Base-by-base conservation (phyloP, 352 stramenopile species). In the Pythium aristosporum region DNA sequence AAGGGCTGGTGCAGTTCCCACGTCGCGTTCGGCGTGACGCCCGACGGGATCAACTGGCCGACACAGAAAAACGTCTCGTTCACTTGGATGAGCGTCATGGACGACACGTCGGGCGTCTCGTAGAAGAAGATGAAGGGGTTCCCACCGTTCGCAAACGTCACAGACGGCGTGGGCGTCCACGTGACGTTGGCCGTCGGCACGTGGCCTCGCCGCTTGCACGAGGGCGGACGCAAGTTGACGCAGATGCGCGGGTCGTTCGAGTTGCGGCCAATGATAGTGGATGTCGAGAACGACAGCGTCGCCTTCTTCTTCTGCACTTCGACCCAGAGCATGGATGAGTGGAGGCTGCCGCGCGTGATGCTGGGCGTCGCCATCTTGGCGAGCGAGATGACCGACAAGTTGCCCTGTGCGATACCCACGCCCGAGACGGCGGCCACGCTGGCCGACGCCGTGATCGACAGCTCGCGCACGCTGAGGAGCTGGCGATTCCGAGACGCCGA, bases 21-120 rank as follows among this genome's bases (percentile, higher is more conserved):
- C 10, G 76, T 80, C 3, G 68, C 57, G 52, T 92, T 89, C 16
- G 65, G 73, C 23, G 77, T 73, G 11, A 79, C 71, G 15, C 83
- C 82, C 0, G 80, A 85, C 16, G 85, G 85, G 36, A 92, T 55
- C 3, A 94, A 68, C 41, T 90, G 80, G 28, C 76, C 71, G 25
- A 94, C 63, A 36, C 85, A 94, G 50, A 94, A 92, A 63, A 86
- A 94, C 39, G 79, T 89, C n/a, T 63, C 52, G 57, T 91, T 94
- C 28, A 77, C 68, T 51, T 72, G 72, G 34, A 74, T 65, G 28
- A 92, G 67, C 3, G 72, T 71, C 53, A 92, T 52, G 3, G 66
- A 69, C 12, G 76, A 77, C 20, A 86, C 76, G 39, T 82, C 82
- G 13, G 83, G 83, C 16, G 76, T 68, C 16, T 68, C 72, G 55